Evolutionary conservation across 2,329 filamentous ascomycete genomes (phyloP), one percentile per base, ranked within the genome.

Genomic region (Scortechinia acanthostroma): DNA sequence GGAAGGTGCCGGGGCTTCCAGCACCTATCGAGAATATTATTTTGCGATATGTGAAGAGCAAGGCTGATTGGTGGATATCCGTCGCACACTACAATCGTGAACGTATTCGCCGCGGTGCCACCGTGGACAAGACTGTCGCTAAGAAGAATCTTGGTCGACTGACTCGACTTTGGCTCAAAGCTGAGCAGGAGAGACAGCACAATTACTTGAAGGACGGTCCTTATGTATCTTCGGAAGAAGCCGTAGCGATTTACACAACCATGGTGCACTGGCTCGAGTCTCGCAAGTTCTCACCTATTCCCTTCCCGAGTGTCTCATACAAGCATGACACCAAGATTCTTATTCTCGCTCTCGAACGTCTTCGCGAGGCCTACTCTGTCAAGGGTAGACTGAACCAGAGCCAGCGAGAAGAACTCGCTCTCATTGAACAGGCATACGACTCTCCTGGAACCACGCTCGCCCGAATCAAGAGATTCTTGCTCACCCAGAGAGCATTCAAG

Each of bases 171-270:
- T 98, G 93, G 93, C 75, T 98, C 48, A 98, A 98, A 73, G 87
- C 93, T 19, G 93, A 98, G 69, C 93, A 98, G 66, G 93, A 98
- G 65, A 78, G 94, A 48, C 93, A 98, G 62, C 93, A 98, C 72
- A 98, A 98, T 60, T 96, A 98, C 66, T 90, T 97, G 82, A 98
- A 98, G 69, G 94, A 98, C 56, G 93, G 93, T 2, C 93, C 93
- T 1, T 98, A 98, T 51, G 91, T 98, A 25, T 97, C 93, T 2
- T 96, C 93, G 0, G 94, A 98, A 64, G 93, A 98, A 65, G 93
- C 91, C 50, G 94, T 98, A 45, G 94, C 93, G 5, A 98, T 98
- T 52, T 98, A 97, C 68, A 98, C 93, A 0, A 97, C 93, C 0
- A 96, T 93, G 49, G 93, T 98, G 4, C 94, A 98, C 64, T 98